Base-by-base conservation (phyloP, 2,329 filamentous ascomycete species). In the Elsinoe perseae region DNA sequence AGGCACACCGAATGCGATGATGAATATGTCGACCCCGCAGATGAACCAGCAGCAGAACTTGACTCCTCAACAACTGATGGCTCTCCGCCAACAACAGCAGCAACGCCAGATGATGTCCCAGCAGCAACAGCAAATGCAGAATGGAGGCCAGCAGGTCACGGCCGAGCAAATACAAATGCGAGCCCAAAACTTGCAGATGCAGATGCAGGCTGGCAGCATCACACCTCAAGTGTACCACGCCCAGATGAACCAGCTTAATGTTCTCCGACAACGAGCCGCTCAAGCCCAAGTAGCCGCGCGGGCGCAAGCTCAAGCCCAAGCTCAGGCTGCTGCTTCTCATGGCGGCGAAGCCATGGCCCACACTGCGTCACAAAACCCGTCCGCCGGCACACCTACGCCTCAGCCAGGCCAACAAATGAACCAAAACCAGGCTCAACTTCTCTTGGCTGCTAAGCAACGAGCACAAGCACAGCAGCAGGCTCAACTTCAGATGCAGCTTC, bases 51-150 rank as follows among this genome's bases (percentile, higher is more conserved):
- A 60, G 14, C 65, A 64, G 34, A 60, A 63, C 23, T 61, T 69
- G 44, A 66, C 64, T 1, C 64, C 61, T 4, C 62, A 62, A 36
- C 65, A 62, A 48, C 56, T 61, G 25, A 44, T 56, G 30, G 59
- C 69, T 40, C 28, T 68, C 27, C 64, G 68, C 8, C 65, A 42
- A 28, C 50, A 56, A 21, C 60, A 61, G 48, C 20, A 56, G 12
- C 66, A 68, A 36, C 61, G 67, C 46, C 68, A 66, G 1, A 61
- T 63, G 46, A 61, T 66, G 60, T 66, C 68, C 42, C 32, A 36
- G 32, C 65, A 68, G 32, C 64, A 68, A 56, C 57, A 64, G n/a
- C 61, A 71, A 30, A 59, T 69, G 27, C 67, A 68, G 52, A 65
- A 63, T 58, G 38, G 38, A 8, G 65, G 60, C 36, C 64, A 63